These are phyloP conservation scores for Trichoderma lentiforme DNA, from an alignment of 2,329 filamentous ascomycete genomes.

Conservation along the genomic window DNA sequence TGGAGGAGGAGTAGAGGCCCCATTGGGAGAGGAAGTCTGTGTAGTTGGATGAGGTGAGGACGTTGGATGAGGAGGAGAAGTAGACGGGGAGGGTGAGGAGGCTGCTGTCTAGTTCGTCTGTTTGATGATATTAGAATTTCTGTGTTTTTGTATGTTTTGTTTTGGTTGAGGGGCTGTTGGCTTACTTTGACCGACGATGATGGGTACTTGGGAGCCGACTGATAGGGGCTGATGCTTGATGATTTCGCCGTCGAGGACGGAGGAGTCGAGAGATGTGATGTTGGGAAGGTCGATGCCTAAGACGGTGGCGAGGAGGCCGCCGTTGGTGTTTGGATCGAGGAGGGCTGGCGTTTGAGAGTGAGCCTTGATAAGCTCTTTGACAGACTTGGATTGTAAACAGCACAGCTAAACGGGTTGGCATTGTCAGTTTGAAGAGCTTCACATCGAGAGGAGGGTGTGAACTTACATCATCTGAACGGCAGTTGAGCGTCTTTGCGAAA, in stretches of 20 bases:
- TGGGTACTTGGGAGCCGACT: neutral
- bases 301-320: neutral
- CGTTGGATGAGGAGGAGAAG: neutral
- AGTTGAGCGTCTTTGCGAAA: neutral
- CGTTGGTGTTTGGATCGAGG: neutral
- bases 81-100: neutral
- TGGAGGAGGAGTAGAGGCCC: neutral
- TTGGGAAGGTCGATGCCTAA: neutral
- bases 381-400: neutral
- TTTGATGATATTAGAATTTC: neutral
- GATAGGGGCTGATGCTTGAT: neutral
- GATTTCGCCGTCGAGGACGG: neutral
- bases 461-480: neutral
- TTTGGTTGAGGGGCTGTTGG: neutral
- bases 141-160: neutral
- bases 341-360: neutral
- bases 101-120: neutral
- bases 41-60: neutral
- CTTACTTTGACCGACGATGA: neutral
- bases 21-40: neutral
- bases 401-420: neutral
- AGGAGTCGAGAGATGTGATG: neutral
- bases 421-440: neutral
- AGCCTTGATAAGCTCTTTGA: neutral
- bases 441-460: neutral